Base-by-base conservation (phyloP, 2,329 filamentous ascomycete genomes). In the Diplodia scrobiculata region DNA sequence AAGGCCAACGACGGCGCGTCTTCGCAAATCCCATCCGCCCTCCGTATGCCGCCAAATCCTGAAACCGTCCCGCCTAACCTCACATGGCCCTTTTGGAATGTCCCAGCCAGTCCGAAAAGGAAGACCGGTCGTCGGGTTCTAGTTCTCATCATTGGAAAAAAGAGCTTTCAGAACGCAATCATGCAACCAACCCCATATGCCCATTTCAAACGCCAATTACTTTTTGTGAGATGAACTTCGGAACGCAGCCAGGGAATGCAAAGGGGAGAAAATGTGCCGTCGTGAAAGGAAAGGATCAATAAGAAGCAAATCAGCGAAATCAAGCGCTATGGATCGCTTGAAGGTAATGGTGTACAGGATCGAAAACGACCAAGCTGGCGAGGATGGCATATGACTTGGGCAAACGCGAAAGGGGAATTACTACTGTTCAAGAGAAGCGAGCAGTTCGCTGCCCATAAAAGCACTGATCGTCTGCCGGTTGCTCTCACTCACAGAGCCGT, bases 381-480 rank as follows among this genome's bases (percentile, higher is more conserved):
- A 53, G 54, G 32, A 41, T 41, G 11, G 52, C 41, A 52, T 38
- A 25, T 47, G 59, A 25, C 21, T 50, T 45, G 34, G 34, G 32
- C 47, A 59, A 45, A 38, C 27, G 64, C 32, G 32, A n/a, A 25
- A 60, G 45, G 25, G 21, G 38, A 41, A 41, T 45, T 38, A 66
- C 63, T 65, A 75, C 66, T 72, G 73, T 67, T 86, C 82, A 69
- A 88, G 79, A 70, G 83, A 80, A 69, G 80, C 77, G 73, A 80
- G 83, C 67, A 87, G 76, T 67, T 81, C 77, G 29, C 76, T 74
- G 71, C 84, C 83, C 67, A 87, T 75, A 67, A 84, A 75, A 67
- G 82, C 80, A 64, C 81, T 77, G 66, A 87, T 80, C 72, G 81
- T 83, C 77, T 85, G 84, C 72, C 84, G 81, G 72, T 83, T 87